Conservation (phyloP, 495 filamentous ascomycete species). For the Ramalina peruviana region DNA sequence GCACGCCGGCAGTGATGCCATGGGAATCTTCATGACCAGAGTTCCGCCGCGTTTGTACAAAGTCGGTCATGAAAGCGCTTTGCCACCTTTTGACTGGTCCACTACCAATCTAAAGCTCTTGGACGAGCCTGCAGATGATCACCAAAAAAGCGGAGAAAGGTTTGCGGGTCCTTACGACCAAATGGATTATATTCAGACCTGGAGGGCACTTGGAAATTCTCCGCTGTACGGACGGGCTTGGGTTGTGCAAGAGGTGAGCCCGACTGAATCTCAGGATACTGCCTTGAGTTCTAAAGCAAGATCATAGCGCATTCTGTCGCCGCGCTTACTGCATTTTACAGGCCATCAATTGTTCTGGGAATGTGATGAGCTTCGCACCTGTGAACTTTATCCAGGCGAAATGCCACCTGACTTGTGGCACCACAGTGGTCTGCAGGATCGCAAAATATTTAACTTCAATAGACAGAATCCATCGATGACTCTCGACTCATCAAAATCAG, state of each 20-base stretch:
- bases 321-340: background rate
- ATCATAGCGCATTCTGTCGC: background rate
- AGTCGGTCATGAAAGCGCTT: no score
- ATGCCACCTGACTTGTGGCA: background rate
- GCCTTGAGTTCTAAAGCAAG: no score
- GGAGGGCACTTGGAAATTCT: background rate
- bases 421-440: no score
- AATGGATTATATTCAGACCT: background rate
- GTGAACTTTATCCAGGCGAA: background rate
- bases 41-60: no score
- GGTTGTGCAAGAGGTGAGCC: slow-evolving; percentile 1
- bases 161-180: background rate
- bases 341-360: slow-evolving; percentile 1
- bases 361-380: background rate
- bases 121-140: background rate
- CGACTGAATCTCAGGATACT: no score
- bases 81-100: no score
- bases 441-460: background rate
- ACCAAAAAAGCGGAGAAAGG: background rate
- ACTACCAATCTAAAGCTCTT: background rate
- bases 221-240: slow-evolving; percentile 1
- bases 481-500: background rate
- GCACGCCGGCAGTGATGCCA: background rate
- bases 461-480: no score
- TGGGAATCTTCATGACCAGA: background rate